phyloP scores from a whole-genome alignment of 306 rosid genomes.

The Malus domestica region ASM211411v1 NC_041798.1:20077001-20077500 shows the following conservation, averaged over 20 bases:
- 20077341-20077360: neutral
- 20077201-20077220: neutral
- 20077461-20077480: neutral
- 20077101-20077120: neutral
- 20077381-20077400: neutral
- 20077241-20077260: neutral
- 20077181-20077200: neutral
- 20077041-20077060: conserved; percentile 20
- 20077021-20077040: neutral
- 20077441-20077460: neutral
- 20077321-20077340: neutral
- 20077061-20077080: neutral
- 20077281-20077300: neutral
- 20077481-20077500: neutral
- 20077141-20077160: neutral
- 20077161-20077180: neutral
- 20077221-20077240: neutral
- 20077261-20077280: neutral
- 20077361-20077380: neutral
- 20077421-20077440: neutral
- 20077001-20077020: neutral
- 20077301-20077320: neutral
- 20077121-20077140: neutral
- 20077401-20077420: neutral
- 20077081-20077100: neutral